Evolutionary conservation across 192 early-diverging fungal genomes (phyloP).

Genomic region (Allomyces javanicus): DNA sequence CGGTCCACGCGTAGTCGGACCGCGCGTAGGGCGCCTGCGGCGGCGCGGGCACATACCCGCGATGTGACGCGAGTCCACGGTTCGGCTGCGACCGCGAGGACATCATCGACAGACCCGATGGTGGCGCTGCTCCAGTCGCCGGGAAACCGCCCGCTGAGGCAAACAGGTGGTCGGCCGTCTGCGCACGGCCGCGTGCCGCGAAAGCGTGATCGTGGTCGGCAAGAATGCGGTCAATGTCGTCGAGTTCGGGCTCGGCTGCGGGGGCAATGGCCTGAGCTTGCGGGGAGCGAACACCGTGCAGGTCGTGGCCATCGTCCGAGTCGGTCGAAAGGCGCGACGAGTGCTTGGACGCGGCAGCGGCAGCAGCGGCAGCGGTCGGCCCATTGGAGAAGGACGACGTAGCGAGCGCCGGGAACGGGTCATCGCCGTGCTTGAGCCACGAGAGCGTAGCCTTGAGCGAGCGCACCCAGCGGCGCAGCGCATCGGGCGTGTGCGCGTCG

Average conservation of each 20-base stretch:
- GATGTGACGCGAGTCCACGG: neutral
- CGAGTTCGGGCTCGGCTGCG: neutral
- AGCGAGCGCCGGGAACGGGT: neutral
- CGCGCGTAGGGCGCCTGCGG: neutral
- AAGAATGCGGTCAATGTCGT: neutral
- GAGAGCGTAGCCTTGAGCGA: neutral
- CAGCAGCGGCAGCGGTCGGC: neutral
- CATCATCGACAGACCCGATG: neutral
- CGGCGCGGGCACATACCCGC: neutral
- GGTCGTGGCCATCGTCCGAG: neutral
- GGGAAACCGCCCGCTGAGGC: neutral
- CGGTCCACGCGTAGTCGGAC: neutral
- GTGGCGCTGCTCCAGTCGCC: neutral
- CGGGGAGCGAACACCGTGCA: neutral
- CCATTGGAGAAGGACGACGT: neutral
- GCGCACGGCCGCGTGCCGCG: neutral
- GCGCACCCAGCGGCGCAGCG: neutral
- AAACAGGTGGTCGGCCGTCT: neutral
- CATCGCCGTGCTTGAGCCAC: neutral
- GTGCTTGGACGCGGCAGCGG: neutral
- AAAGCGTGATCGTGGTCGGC: neutral
- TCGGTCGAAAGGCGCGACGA: neutral
- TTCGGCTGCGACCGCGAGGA: neutral
- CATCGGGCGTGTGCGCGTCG: neutral
- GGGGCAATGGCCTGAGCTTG: neutral